A percentile compares a stretch with the other conserved stretches of the same genome.
Evolutionary conservation across 495 filamentous ascomycete species (phyloP).

Genomic region (Podospora tetraspora): DNA sequence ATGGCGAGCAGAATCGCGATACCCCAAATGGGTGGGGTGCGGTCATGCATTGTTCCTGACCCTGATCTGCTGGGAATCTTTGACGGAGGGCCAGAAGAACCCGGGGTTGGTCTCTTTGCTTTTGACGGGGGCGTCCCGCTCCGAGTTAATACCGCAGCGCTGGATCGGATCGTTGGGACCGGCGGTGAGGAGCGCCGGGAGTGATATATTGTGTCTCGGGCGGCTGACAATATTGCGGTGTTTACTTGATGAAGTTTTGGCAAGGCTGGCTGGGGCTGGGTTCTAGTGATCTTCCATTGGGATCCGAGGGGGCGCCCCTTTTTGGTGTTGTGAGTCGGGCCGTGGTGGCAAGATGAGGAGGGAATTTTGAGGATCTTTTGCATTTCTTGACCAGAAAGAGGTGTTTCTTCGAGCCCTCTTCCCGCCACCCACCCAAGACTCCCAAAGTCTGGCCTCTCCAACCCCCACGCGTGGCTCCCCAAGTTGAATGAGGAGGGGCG

Average conservation of each 20-base stretch:
- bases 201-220: background rate
- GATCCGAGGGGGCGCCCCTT: background rate
- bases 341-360: background rate
- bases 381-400: background rate
- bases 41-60: background rate
- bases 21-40: background rate
- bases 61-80: background rate
- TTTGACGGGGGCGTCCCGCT: background rate
- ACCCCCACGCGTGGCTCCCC: background rate
- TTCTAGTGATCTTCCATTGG: background rate
- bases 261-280: background rate
- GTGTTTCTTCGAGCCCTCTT: background rate
- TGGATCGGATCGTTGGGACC: background rate
- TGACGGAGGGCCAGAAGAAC: background rate
- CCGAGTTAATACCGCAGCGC: background rate
- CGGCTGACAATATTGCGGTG: background rate
- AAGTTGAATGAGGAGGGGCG: background rate
- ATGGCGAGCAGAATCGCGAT: background rate
- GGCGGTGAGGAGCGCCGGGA: background rate
- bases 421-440: background rate
- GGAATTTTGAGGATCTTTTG: background rate
- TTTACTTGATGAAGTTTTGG: background rate
- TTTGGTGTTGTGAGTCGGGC: background rate
- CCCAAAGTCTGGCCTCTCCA: background rate
- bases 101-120: background rate